Evolutionary conservation across 208 protist genomes (phyloP).

Genomic region (Trypanosoma scelopori): DNA sequence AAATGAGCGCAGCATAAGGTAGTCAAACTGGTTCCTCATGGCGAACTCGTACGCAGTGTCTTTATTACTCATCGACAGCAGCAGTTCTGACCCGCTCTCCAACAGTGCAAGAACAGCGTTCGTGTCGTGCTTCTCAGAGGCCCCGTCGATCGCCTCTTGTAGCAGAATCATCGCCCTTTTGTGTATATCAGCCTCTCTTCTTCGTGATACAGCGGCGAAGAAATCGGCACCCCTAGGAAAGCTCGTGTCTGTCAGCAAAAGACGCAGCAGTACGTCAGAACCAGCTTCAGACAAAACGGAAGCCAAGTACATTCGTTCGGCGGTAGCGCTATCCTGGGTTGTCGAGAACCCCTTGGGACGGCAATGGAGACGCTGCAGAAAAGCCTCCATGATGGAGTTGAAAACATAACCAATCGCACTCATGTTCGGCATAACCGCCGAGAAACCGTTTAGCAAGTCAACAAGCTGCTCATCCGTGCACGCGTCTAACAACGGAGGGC

Average conservation of each 20-base stretch:
- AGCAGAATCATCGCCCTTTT: constrained; percentile 38
- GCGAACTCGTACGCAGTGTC: constrained; percentile 40
- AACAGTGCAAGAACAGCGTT: constrained; percentile 44
- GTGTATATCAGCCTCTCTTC: constrained; percentile 36
- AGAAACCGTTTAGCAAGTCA: constrained; percentile 63
- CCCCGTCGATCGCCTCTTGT: constrained; percentile 35
- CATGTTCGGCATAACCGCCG: constrained; percentile 46
- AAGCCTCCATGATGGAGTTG: constrained; percentile 34
- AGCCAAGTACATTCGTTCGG: constrained; percentile 70
- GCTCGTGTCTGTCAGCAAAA: constrained; percentile 25
- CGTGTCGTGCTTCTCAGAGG: constrained; percentile 20
- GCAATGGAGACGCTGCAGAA: constrained; percentile 35
- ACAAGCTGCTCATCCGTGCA: constrained; percentile 54
- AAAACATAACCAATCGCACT: constrained; percentile 44
- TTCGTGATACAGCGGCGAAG: constrained; percentile 71
- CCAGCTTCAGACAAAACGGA: constrained; percentile 45
- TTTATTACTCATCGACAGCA: constrained; percentile 54
- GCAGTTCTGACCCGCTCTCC: constrained; percentile 68
- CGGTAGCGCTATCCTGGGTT: constrained; percentile 34
- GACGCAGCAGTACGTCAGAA: constrained; percentile 15
- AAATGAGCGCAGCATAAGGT: constrained; percentile 36
- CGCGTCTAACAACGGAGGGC: constrained; percentile 22
- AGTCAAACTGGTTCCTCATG: constrained; percentile 39
- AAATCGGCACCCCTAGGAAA: constrained; percentile 64
- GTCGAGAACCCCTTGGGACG: background rate